These are phyloP conservation scores for Fraxinus dipetala DNA, from an alignment of 305 asterid species.

Conservation along the genomic window DNA sequence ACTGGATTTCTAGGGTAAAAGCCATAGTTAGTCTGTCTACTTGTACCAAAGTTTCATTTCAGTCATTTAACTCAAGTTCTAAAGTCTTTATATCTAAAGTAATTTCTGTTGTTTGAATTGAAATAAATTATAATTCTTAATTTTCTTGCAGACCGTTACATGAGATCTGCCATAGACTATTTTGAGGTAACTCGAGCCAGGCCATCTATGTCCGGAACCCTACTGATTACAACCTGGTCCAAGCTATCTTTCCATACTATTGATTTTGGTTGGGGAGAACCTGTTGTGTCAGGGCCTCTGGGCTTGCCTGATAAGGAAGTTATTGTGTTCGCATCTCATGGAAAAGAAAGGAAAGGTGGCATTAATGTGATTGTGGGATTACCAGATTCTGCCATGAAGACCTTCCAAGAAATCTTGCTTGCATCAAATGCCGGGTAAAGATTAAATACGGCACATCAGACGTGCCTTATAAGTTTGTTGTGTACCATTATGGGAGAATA, in stretches of 20 bases:
- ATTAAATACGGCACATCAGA: not conserved
- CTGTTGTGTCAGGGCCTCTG: slow-evolving; percentile 73
- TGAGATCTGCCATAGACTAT: slow-evolving; percentile 79
- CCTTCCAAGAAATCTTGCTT: slow-evolving; percentile 51
- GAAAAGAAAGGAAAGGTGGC: slow-evolving; percentile 57
- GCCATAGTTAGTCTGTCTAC: not conserved
- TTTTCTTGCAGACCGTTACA: slow-evolving; percentile 43
- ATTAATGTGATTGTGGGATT: slow-evolving; percentile 81
- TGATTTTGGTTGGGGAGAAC: slow-evolving; percentile 95
- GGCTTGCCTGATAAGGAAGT: slow-evolving; percentile 84
- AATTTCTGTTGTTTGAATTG: not conserved
- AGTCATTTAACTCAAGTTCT: not conserved
- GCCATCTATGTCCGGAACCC: slow-evolving; percentile 74
- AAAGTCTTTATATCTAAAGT: not conserved
- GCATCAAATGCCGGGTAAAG: not conserved
- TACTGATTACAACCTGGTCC: slow-evolving; percentile 84
- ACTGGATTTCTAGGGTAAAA: too few species aligned
- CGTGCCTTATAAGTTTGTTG: not conserved
- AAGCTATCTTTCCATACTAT: slow-evolving; percentile 72
- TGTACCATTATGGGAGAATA: not conserved
- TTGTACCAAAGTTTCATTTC: not conserved
- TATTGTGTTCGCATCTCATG: slow-evolving; percentile 73
- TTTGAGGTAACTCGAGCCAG: slow-evolving; percentile 69
- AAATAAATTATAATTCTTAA: not conserved
- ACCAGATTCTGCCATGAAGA: slow-evolving; percentile 85